Evolutionary conservation across 805 yeast genomes (phyloP).

Genomic region (Barnettozyma pratensis): DNA sequence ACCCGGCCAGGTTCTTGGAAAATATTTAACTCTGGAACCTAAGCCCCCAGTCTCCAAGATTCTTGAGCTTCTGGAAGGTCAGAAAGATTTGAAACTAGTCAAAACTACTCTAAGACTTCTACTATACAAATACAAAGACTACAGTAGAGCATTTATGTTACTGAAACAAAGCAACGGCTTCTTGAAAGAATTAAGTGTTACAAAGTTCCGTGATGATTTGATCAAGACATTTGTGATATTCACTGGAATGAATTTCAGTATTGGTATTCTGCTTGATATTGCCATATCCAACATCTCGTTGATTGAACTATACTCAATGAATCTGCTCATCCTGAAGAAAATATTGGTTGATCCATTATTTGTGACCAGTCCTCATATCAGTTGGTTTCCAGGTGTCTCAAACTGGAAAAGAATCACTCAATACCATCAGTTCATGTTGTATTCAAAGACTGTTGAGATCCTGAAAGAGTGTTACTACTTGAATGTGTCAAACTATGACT

Average conservation of each 20-base stretch:
- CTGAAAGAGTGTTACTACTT: slow-evolving; percentile 6
- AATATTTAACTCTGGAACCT: slow-evolving; percentile 1
- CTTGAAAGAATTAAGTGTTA: neutral
- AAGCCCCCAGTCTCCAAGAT: neutral
- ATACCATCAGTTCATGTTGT: slow-evolving; percentile 1
- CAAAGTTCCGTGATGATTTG: neutral
- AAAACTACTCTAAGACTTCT: neutral
- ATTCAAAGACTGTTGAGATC: slow-evolving; percentile 2
- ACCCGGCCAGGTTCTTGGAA: neutral
- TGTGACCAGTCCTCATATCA: neutral
- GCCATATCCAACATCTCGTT: slow-evolving; percentile 1
- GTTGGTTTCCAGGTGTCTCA: slow-evolving; percentile 2
- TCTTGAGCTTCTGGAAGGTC: neutral
- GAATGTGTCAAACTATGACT: slow-evolving; percentile 8
- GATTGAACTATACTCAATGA: slow-evolving; percentile 2
- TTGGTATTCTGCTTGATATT: neutral
- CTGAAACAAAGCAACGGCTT: neutral
- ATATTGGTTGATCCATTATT: slow-evolving; percentile 2
- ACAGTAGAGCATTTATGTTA: neutral
- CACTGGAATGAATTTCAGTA: neutral
- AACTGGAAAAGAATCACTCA: slow-evolving; percentile 2
- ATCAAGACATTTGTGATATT: neutral
- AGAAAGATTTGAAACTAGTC: neutral
- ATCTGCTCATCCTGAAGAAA: neutral
- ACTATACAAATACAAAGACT: slow-evolving; percentile 7